Evolutionary conservation across 2,329 filamentous ascomycete species (phyloP).

Genomic region (Lithohypha guttulata): DNA sequence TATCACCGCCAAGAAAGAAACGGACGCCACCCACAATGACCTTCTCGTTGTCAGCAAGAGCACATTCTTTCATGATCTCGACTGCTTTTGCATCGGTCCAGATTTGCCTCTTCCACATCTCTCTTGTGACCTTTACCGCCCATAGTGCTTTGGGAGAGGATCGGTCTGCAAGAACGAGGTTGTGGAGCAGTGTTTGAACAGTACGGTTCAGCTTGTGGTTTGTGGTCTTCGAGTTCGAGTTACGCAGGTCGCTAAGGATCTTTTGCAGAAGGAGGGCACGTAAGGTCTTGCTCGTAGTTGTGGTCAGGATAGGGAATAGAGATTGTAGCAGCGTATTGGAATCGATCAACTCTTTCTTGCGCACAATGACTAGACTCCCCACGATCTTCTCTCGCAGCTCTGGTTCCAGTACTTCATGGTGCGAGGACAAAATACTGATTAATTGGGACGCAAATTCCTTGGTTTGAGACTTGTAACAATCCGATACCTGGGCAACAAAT

Average conservation of each 20-base stretch:
- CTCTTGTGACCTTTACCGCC: conserved; percentile 89
- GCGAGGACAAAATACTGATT: conserved; percentile 65
- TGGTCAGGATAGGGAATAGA: conserved; percentile 84
- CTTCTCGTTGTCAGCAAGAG: conserved; percentile 83
- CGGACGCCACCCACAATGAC: conserved; percentile 76
- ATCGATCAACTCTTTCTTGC: conserved; percentile 86
- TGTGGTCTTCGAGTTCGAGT: conserved; percentile 72
- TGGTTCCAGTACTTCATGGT: conserved; percentile 71
- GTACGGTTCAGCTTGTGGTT: conserved; percentile 91
- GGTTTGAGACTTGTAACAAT: conserved; percentile 80
- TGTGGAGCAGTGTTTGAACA: conserved; percentile 86
- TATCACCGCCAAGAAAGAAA: conserved; percentile 93
- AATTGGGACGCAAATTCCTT: conserved; percentile 68
- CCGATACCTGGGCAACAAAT: conserved; percentile 83
- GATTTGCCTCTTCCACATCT: conserved; percentile 92
- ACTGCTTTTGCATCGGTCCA: conserved; percentile 93
- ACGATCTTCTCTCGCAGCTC: conserved; percentile 92
- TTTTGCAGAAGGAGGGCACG: conserved; percentile 77
- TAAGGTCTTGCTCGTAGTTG: conserved; percentile 84
- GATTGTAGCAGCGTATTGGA: conserved; percentile 75
- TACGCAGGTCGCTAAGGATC: conserved; percentile 80
- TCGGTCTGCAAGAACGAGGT: conserved; percentile 76
- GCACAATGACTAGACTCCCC: conserved; percentile 72
- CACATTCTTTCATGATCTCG: conserved; percentile 95
- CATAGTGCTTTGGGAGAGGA: conserved; percentile 79